Base-by-base conservation (phyloP, 75 land plant genomes). In the Cunninghamia lanceolata region DNA sequence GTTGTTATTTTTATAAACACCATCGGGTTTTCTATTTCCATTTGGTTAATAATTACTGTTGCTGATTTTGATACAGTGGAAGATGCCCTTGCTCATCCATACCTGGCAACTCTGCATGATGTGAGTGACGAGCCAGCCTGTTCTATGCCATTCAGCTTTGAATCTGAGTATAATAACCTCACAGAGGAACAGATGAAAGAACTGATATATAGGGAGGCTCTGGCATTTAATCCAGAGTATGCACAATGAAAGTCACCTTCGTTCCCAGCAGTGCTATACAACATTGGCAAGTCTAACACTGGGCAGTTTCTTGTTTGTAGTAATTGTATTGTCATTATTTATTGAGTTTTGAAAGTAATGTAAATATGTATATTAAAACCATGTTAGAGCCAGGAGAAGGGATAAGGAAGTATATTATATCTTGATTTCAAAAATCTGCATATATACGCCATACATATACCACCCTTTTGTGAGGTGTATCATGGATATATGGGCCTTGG, bases 161-260 rank as follows among this genome's bases (percentile, higher is more conserved):
- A 96, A 19, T 95, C 94, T 82, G 96, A 96, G 88, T 95, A 96
- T 53, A 93, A 89, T 53, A 46, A 84, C 9, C 79, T 96, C 63
- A 88, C 88, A 30, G 96, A 94, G 87, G 92, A 93, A 13, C 92
- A 96, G 68, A 96, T 96, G 85, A 93, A 92, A 90, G 92, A 96
- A 66, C 84, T 94, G 89, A 93, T 96, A 59, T 94, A 96, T 85
- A 59, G 84, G 75, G 97, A 94, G 85, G 85, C 96, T 28, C 63
- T 94, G 47, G 56, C 80, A 14, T 89, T 93, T 45, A 94, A 94
- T 89, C 96, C 96, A 86, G 83, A 79, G 52, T 95, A 89, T 86
- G 92, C 86, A 85, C 82, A 84, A 19, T 91, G 50, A 86, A 40
- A 36, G 4, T 15, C 9, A 30, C 13, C 28, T 40, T 80, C 30